Conservation (phyloP, 2,329 filamentous ascomycete genomes). For the Biscogniauxia mediterranea region DNA sequence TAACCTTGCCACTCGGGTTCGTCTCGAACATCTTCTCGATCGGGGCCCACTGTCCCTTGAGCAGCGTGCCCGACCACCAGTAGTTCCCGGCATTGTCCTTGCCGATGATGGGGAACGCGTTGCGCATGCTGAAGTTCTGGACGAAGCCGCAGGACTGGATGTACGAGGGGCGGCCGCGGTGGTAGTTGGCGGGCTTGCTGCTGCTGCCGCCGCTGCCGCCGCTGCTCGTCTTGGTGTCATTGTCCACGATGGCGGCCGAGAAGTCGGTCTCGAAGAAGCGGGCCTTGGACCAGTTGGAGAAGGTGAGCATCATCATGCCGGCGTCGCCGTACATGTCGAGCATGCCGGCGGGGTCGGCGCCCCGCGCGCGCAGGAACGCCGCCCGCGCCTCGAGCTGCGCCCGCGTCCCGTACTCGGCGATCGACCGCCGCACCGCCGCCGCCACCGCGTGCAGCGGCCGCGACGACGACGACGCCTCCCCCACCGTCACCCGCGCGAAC, state of each 20-base stretch:
- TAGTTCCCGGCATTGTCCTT: slow-evolving; percentile 26
- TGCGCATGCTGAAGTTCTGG: slow-evolving; percentile 12
- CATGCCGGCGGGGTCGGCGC: slow-evolving; percentile 4
- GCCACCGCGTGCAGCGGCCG: slow-evolving; percentile 12
- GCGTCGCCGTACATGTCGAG: slow-evolving; percentile 22
- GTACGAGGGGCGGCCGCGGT: slow-evolving; percentile 17
- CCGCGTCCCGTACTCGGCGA: slow-evolving; percentile 1
- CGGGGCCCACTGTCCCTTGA: slow-evolving; percentile 26
- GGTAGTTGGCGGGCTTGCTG: slow-evolving; percentile 10
- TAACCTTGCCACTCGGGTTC: not conserved
- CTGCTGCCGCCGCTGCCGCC: not conserved
- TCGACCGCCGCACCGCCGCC: not conserved
- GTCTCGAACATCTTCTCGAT: slow-evolving; percentile 26
- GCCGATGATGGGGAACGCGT: slow-evolving; percentile 23
- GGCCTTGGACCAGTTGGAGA: slow-evolving; percentile 37
- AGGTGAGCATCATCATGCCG: slow-evolving; percentile 25
- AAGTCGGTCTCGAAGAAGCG: slow-evolving; percentile 38
- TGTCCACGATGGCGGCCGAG: slow-evolving; percentile 26
- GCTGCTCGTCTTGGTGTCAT: no score
- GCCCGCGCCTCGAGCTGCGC: slow-evolving; percentile 19
- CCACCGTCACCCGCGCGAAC: slow-evolving; percentile 18
- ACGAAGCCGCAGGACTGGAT: slow-evolving; percentile 18
- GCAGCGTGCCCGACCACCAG: slow-evolving; percentile 22
- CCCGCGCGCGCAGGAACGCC: slow-evolving; percentile 6
- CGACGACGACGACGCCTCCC: slow-evolving; percentile 25